Evolutionary conservation across 2,329 filamentous ascomycete species (phyloP).

Genomic region (Botrytis sinoallii): DNA sequence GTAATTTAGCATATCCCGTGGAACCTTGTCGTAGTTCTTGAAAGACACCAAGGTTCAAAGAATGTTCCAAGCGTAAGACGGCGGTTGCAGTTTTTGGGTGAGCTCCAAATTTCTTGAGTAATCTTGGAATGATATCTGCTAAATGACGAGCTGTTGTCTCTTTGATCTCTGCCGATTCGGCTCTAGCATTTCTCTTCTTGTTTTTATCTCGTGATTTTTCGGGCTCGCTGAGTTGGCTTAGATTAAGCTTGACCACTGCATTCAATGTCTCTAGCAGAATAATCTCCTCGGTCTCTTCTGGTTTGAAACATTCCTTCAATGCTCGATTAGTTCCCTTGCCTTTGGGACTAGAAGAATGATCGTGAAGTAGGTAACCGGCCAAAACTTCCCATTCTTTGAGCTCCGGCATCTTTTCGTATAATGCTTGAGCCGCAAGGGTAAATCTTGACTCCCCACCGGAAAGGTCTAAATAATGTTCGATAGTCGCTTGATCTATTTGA

Average conservation of each 20-base stretch:
- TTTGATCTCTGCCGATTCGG: constrained; percentile 64
- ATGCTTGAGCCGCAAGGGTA: constrained; percentile 77
- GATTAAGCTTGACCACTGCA: constrained; percentile 71
- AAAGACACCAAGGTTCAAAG: constrained; percentile 83
- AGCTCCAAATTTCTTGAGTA: constrained; percentile 93
- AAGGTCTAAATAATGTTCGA: constrained; percentile 52
- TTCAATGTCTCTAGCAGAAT: constrained; percentile 85
- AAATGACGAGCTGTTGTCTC: constrained; percentile 77
- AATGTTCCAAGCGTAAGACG: constrained; percentile 80
- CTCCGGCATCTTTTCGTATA: constrained; percentile 79
- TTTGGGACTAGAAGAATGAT: constrained; percentile 69
- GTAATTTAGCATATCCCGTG: constrained; percentile 71
- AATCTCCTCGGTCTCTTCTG: constrained; percentile 61
- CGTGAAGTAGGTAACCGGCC: constrained; percentile 86
- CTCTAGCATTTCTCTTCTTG: constrained; percentile 50
- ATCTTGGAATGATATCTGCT: constrained; percentile 73
- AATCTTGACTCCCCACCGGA: constrained; percentile 74
- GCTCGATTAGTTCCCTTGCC: constrained; percentile 62
- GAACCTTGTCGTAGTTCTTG: constrained; percentile 85
- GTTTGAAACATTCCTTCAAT: constrained; percentile 33
- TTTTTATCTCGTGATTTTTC: constrained; percentile 57
- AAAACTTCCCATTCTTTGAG: constrained; percentile 84
- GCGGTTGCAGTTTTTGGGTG: constrained; percentile 80
- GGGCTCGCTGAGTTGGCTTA: constrained; percentile 64
- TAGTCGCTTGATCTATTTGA: constrained; percentile 42